Evolutionary conservation across 2,329 filamentous ascomycete genomes (phyloP), one percentile per base, ranked within the genome.

Genomic region (Cordyceps fumosorosea): DNA sequence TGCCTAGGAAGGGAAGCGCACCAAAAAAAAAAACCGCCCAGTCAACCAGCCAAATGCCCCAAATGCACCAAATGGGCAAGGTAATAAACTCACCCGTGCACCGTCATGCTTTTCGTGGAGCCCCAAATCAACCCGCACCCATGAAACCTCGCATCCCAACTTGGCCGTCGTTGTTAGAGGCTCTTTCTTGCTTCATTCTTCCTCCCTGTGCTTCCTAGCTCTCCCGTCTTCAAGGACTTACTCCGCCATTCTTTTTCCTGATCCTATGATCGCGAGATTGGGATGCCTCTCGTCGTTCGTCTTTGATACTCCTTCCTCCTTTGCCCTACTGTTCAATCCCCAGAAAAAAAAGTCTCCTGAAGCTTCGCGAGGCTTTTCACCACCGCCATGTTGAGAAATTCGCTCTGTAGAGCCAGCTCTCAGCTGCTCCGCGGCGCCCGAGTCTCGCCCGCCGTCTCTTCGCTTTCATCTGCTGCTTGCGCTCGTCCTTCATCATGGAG

Each of bases 331-430:
- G 53, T 52, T 57, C 58, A 26, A 45, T 24, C 32, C 42, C 42
- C 34, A 20, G 11, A 56, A 44, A 63, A 63, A 55, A 47, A 55
- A 60, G 48, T 55, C 62, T 55, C 56, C 62, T 61, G 55, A 65
- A 66, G 60, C 56, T 57, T 52, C 54, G 60, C 50, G 58, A 65
- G 65, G 60, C 62, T 63, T 62, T 54, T 65, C 72, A 72, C 71
- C 73, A 74, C 78, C 18, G 82, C 76, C 79, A 91, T 91, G 89
- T 83, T 91, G 82, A 86, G 87, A 79, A 84, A 83, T 75, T 84
- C 86, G 68, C 76, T 90, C 68, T 81, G 82, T 70, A 82, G 82
- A 76, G 84, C 85, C 76, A 83, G 85, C 80, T 81, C 81, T 73
- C 83, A 84, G 80, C 83, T 89, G 76, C 75, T 84, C 58, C 77